Evolutionary conservation across 1,284 basidiomycete genomes (phyloP).

Genomic region (Ceratobasidium sp.): DNA sequence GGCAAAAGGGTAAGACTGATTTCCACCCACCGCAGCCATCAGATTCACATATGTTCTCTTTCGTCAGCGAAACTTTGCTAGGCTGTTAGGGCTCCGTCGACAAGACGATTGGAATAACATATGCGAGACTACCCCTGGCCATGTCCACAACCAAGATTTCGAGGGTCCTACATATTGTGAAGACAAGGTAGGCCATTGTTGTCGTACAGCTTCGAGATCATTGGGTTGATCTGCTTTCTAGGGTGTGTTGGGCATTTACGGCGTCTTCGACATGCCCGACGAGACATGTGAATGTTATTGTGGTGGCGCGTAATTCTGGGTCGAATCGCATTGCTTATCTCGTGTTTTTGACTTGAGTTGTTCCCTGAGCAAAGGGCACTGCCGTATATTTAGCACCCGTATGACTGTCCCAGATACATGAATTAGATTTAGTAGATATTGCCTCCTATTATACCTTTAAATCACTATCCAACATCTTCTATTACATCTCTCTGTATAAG

Average conservation of each 20-base stretch:
- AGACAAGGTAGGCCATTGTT: slow-evolving; percentile 18
- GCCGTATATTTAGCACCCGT: too few species aligned
- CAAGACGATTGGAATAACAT: slow-evolving; percentile 39
- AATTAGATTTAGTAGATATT: too few species aligned
- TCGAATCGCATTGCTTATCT: too few species aligned
- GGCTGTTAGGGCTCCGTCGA: slow-evolving; percentile 13
- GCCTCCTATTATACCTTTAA: too few species aligned
- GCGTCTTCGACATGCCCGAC: slow-evolving; percentile 32
- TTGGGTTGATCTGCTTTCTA: not conserved
- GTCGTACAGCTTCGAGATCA: not conserved
- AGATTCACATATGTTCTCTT: too few species aligned
- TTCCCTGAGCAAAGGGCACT: too few species aligned
- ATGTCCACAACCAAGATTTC: not conserved
- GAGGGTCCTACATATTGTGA: slow-evolving; percentile 32
- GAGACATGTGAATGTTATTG: slow-evolving; percentile 40
- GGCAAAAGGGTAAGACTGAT: slow-evolving; percentile 17
- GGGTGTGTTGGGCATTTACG: slow-evolving; percentile 34
- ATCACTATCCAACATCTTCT: too few species aligned
- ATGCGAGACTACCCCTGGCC: slow-evolving; percentile 34
- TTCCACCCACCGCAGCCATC: too few species aligned
- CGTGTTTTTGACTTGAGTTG: too few species aligned
- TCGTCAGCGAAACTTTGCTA: slow-evolving; percentile 29
- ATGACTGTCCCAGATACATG: too few species aligned
- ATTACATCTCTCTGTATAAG: too few species aligned
- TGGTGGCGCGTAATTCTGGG: not conserved